A percentile compares a stretch with the other conserved stretches of the same genome.
phyloP scores from a whole-genome alignment of 768 basidiomycete species.

The Ramaria sp. region DNA sequence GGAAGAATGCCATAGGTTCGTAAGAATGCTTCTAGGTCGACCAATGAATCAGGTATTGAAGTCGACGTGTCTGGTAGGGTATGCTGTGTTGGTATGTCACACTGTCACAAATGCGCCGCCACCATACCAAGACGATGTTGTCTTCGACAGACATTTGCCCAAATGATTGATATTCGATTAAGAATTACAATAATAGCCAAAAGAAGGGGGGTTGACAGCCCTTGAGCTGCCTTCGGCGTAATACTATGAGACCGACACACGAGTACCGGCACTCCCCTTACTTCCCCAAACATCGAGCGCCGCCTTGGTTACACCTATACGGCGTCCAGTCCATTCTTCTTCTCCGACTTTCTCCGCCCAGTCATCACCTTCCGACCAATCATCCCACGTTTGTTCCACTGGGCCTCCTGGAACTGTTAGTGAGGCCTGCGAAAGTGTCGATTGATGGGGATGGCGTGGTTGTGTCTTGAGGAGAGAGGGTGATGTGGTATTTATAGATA shows the following conservation, averaged over 20 bases:
- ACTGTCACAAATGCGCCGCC: not conserved
- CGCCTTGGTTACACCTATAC: constrained; percentile 28
- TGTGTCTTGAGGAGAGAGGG: not conserved
- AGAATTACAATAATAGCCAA: no score
- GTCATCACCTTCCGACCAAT: constrained; percentile 41
- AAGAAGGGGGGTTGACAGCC: no score
- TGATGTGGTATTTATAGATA: not conserved
- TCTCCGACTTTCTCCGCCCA: constrained; percentile 40
- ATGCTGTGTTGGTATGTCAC: not conserved
- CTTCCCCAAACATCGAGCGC: constrained; percentile 15
- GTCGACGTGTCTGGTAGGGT: not conserved
- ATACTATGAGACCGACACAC: not conserved
- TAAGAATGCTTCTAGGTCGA: not conserved
- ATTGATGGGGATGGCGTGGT: constrained; percentile 7
- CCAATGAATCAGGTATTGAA: not conserved
- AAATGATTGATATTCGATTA: no score
- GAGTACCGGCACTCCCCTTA: not conserved
- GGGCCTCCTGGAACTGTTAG: constrained; percentile 6
- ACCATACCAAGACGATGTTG: no score
- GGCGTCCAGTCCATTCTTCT: constrained; percentile 35
- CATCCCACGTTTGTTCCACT: constrained; percentile 29
- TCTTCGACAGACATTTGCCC: no score
- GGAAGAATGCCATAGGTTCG: constrained; percentile 6
- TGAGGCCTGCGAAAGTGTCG: constrained; percentile 8
- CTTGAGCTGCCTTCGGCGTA: not conserved